A percentile compares a stretch with the other conserved stretches of the same genome.
phyloP scores from a whole-genome alignment of 495 filamentous ascomycete species.

The Neohortaea acidophila region DNA sequence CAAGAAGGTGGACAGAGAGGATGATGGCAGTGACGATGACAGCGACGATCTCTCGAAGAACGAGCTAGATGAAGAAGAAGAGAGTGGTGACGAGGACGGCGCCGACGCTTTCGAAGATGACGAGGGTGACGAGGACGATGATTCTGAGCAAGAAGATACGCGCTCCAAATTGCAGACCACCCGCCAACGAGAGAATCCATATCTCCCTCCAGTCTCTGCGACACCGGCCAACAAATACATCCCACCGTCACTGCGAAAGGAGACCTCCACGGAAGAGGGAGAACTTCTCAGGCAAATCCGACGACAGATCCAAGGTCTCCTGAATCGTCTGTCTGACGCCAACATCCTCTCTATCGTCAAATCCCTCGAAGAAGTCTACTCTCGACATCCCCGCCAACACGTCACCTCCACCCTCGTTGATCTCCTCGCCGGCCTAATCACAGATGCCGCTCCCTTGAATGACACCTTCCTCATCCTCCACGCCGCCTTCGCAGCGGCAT shows the following conservation, averaged over 20 bases:
- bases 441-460: conserved; percentile 56
- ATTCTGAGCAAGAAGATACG: conserved; percentile 28
- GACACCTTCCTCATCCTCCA: conserved; percentile 85
- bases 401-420: conserved; percentile 66
- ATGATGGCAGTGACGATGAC: conserved; percentile 7
- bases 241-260: conserved; percentile 65
- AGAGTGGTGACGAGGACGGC: conserved; percentile 14
- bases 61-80: conserved; percentile 19
- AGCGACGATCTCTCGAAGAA: conserved; percentile 22
- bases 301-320: conserved; percentile 67
- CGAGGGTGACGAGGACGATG: conserved; percentile 20
- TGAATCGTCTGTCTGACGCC: conserved; percentile 85
- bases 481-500: conserved; percentile 74
- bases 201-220: conserved; percentile 36
- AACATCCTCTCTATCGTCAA: conserved; percentile 66
- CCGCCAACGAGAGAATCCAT: conserved; percentile 44
- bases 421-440: conserved; percentile 57
- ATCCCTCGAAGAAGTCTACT: conserved; percentile 71
- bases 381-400: conserved; percentile 61
- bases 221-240: conserved; percentile 53
- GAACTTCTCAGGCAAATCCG: conserved; percentile 56
- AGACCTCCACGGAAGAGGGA: conserved; percentile 41
- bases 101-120: conserved; percentile 15
- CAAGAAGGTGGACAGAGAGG: conserved; percentile 7
- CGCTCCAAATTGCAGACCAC: conserved; percentile 26